Evolutionary conservation across 2,329 filamentous ascomycete species (phyloP).

Genomic region (Diaporthe ilicicola): DNA sequence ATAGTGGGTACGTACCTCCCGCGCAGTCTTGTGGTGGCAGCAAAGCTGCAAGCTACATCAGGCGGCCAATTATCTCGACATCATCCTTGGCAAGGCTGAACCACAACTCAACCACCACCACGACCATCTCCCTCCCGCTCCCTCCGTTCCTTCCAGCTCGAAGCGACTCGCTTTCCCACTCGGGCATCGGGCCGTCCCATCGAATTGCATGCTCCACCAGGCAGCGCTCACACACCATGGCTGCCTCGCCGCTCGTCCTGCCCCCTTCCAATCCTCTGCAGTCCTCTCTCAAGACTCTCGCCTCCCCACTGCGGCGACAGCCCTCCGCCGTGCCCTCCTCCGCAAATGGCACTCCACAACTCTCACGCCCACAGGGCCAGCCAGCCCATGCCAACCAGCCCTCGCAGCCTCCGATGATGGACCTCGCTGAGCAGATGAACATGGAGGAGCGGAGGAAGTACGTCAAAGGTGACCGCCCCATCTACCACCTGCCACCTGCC

Average conservation of each 20-base stretch:
- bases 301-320: constrained; percentile 40
- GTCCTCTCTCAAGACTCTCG: constrained; percentile 32
- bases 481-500: no score
- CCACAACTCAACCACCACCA: neutral
- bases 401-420: constrained; percentile 49
- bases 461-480: constrained; percentile 72
- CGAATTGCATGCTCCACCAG: neutral
- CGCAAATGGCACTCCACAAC: constrained; percentile 38
- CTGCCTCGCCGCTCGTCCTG: constrained; percentile 56
- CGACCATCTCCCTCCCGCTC: neutral
- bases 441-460: constrained; percentile 87
- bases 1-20: no score
- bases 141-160: neutral
- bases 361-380: constrained; percentile 31
- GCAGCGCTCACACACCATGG: constrained; percentile 45
- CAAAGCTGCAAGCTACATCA: neutral
- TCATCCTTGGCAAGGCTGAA: neutral
- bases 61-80: neutral
- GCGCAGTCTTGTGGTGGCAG: no score
- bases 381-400: constrained; percentile 18
- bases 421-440: constrained; percentile 83
- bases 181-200: neutral
- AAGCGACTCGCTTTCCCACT: neutral
- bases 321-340: constrained; percentile 41
- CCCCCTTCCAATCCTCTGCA: constrained; percentile 33